Evolutionary conservation across 2,329 filamentous ascomycete species (phyloP), one percentile per base, ranked within the genome.

Genomic region (Exserohilum turcica): DNA sequence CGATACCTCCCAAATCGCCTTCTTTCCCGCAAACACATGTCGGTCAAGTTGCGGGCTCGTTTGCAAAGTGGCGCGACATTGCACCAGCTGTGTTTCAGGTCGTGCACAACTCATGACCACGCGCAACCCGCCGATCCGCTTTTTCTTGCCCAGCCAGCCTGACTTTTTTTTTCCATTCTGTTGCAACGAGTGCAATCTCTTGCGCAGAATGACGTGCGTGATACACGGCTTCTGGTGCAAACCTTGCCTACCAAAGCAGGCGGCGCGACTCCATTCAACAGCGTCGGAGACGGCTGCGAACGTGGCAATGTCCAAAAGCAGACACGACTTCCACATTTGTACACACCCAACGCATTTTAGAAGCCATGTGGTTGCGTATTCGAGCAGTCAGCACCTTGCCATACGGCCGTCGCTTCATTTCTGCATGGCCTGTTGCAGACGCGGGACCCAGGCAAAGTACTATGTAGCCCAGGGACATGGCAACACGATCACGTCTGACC

Each of bases 31-130:
- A 39, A 54, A 40, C 18, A 16, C 18, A n/a, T 50, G 35, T 24
- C 44, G 31, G 36, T 43, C 21, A 49, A 40, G 29, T 29, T 38
- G 31, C 32, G 32, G 36, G 19, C 43, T 55, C 28, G 42, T 24
- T 31, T 29, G 39, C 43, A 37, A 35, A 42, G 31, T 43, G 49
- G 47, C 40, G 45, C 40, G 29, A 45, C 24, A 36, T 51, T 28
- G 47, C 42, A 51, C 45, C 52, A 48, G 43, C 38, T 33, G 16
- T 47, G 52, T 55, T 60, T 56, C 54, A 51, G 44, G 35, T 37
- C 42, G 40, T 29, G 27, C 47, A 40, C 31, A 51, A n/a, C 27
- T 45, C 19, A n/a, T 12, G 37, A 44, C 46, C 24, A 33, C 48
- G 42, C 36, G 18, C 33, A 47, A 29, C 15, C 45, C 29, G 15